Base-by-base conservation (phyloP, 1,284 basidiomycete species). In the Sporisorium graminicola region DNA sequence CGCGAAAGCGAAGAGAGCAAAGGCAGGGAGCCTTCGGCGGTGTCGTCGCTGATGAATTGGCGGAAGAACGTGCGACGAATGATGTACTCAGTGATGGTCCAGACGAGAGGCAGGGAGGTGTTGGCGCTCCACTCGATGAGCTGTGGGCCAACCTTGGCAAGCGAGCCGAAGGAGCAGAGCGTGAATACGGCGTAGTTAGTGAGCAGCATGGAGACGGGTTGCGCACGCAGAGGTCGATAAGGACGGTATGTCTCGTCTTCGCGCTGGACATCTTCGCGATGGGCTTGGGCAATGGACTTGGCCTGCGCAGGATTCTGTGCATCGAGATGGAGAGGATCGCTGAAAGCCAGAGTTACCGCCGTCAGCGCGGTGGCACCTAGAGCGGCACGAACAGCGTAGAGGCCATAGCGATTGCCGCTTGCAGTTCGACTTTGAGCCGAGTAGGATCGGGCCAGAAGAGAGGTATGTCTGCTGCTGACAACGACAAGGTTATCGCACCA, bases 1-100 rank as follows among this genome's bases (percentile, higher is more conserved):
- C 65, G 50, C 20, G 80, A 76, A 35, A 96, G 87, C 18, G 86
- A 82, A 44, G 88, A 87, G 51, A 96, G 89, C 3, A 92, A 82
- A 2, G 91, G 90, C 9, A 93, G 78, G 14, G 91, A 90, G 44
- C 89, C 91, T 35, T 90, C 88, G 0, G 92, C 91, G 0, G 92
- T 91, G 69, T 96, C 94, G 5, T 92, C 94, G 1, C 94, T 93
- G 7, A 95, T 94, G 80, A 97, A 97, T 86, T 94, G 93, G 53
- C 90, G 88, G 82, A 95, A 97, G 88, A 97, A 97, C 3, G 95
- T 96, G 29, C 88, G 86, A 49, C 93, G 89, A 12, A 96, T 91
- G 66, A 93, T 84, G 8, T 88, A 88, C 83, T 94, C 91, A 2
- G 92, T 91, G 44, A 93, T 74, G 53, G 89, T 87, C 65, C 88